Conservation (phyloP, 495 filamentous ascomycete species). For the Massariosphaeria phaeospora region DNA sequence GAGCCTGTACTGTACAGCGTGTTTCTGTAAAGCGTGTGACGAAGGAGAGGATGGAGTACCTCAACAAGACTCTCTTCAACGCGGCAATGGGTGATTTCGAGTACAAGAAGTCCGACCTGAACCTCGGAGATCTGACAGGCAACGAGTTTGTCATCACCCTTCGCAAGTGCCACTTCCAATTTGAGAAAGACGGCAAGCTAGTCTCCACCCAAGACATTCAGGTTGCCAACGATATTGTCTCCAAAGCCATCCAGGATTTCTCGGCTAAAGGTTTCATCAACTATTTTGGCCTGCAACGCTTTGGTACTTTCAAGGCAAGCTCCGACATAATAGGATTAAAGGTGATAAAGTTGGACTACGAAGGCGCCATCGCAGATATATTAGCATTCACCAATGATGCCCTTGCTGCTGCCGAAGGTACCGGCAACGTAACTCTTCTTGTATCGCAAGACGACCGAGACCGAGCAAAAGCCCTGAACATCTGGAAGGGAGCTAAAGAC, state of each 20-base stretch:
- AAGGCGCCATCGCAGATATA: constrained; percentile 70
- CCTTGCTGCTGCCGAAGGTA: constrained; percentile 47
- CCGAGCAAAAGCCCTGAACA: constrained; percentile 68
- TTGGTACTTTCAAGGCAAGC: constrained; percentile 75
- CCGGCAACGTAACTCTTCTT: constrained; percentile 24
- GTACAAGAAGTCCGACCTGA: constrained; percentile 62
- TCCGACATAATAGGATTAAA: constrained; percentile 79
- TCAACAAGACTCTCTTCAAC: constrained; percentile 59
- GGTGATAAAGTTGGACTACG: constrained; percentile 73
- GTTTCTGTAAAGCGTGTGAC: constrained; percentile 66
- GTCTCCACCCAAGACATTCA: constrained; percentile 39
- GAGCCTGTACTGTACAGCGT: constrained; percentile 81
- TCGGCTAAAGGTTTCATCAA: constrained; percentile 78
- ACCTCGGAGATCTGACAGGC: constrained; percentile 75
- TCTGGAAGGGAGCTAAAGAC: constrained; percentile 58
- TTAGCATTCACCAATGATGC: constrained; percentile 54
- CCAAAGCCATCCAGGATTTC: constrained; percentile 51
- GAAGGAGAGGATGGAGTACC: constrained; percentile 54
- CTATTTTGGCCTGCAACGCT: constrained; percentile 92
- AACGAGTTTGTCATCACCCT: constrained; percentile 92
- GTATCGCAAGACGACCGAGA: constrained; percentile 66
- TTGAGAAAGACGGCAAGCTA: constrained; percentile 44
- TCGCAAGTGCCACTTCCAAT: constrained; percentile 67
- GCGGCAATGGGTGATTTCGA: constrained; percentile 73
- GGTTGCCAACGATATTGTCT: constrained; percentile 51